These are phyloP conservation scores for Wakefieldia striispora DNA, from an alignment of 768 basidiomycete genomes.

Conservation along the genomic window DNA sequence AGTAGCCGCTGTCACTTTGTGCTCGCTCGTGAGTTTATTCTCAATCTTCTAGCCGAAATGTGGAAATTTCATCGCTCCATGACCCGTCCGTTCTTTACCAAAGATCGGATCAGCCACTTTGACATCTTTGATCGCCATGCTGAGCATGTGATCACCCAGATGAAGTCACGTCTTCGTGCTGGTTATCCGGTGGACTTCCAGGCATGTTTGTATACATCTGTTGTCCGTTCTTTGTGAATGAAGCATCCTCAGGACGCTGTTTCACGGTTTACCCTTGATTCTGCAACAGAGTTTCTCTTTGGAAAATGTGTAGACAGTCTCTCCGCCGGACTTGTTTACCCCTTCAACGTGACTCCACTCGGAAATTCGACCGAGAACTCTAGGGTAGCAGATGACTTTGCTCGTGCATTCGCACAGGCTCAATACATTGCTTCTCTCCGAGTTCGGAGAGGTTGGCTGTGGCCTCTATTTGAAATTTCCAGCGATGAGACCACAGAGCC, in stretches of 20 bases:
- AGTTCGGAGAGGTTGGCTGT: constrained; percentile 33
- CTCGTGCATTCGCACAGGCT: constrained; percentile 47
- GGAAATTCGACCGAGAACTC: constrained; percentile 24
- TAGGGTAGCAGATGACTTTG: constrained; percentile 42
- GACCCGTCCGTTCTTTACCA: too few species aligned
- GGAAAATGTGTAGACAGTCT: constrained; percentile 57
- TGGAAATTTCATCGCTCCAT: constrained; percentile 68
- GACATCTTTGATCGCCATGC: constrained; percentile 59
- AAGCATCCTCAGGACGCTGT: constrained; percentile 45
- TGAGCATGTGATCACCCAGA: constrained; percentile 39
- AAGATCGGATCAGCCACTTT: constrained; percentile 57
- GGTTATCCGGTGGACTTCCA: constrained; percentile 62
- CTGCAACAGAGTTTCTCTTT: constrained; percentile 65
- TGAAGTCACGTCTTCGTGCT: constrained; percentile 47
- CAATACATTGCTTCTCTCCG: constrained; percentile 44
- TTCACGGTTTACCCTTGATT: constrained; percentile 63
- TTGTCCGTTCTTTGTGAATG: neutral
- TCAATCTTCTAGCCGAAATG: constrained; percentile 36
- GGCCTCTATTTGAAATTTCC: constrained; percentile 36
- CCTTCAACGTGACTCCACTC: constrained; percentile 35
- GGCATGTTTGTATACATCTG: constrained; percentile 21
- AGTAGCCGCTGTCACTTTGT: constrained; percentile 3
- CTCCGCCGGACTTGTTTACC: constrained; percentile 50
- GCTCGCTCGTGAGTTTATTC: constrained; percentile 7
- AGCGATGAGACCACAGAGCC: constrained; percentile 44